phyloP scores from a whole-genome alignment of 2,329 filamentous ascomycete species.

The Arthrobotrys pseudoclavata region DNA sequence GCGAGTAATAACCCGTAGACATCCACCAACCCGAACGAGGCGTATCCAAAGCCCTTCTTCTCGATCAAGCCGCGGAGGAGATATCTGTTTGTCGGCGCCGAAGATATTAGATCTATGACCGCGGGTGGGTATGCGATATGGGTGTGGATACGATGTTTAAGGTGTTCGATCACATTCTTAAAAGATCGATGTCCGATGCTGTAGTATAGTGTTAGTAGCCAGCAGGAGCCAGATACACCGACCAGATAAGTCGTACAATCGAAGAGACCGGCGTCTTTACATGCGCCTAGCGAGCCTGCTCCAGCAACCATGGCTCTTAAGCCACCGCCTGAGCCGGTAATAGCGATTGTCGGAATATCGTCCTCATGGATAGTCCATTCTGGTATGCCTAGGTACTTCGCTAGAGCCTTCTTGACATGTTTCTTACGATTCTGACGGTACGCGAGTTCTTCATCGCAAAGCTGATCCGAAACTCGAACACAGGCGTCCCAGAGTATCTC shows the following conservation, averaged over 20 bases:
- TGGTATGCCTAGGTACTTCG: conserved; percentile 82
- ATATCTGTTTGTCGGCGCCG: conserved; percentile 92
- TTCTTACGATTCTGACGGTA: conserved; percentile 79
- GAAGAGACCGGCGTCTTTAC: conserved; percentile 87
- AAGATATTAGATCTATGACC: conserved; percentile 83
- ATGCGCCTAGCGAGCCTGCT: conserved; percentile 85
- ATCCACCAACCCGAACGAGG: conserved; percentile 91
- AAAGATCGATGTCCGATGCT: conserved; percentile 80
- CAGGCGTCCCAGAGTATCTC: conserved; percentile 86
- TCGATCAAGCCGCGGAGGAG: conserved; percentile 90
- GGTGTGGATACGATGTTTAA: conserved; percentile 85
- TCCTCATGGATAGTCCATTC: conserved; percentile 89
- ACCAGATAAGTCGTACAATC: conserved; percentile 96
- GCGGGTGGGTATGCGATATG: conserved; percentile 94
- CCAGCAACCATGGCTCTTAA: conserved; percentile 90
- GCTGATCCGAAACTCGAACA: conserved; percentile 83
- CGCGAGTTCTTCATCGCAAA: conserved; percentile 85
- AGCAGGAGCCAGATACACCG: conserved; percentile 95
- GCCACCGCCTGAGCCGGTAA: conserved; percentile 94
- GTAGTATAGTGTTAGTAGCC: conserved; percentile 90
- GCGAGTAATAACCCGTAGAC: conserved; percentile 89
- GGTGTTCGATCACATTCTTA: conserved; percentile 80
- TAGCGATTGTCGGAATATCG: conserved; percentile 91
- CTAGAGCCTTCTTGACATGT: conserved; percentile 79
- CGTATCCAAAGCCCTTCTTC: conserved; percentile 83